A percentile compares a stretch with the other conserved stretches of the same genome.
phyloP scores from a whole-genome alignment of 179 eudicot species.

The Silene vulgaris region DNA sequence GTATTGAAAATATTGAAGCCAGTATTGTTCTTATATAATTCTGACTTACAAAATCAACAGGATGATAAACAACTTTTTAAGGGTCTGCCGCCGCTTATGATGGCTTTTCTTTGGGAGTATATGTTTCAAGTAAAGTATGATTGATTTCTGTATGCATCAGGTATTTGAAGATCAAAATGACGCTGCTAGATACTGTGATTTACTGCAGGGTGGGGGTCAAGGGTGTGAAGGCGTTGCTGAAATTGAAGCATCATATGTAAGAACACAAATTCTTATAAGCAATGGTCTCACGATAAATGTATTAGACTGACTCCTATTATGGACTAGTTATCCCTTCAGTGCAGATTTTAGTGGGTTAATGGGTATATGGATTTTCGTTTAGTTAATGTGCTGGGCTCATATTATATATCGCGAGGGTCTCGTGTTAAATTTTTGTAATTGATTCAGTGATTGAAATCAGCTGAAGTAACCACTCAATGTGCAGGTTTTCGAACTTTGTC shows the following conservation, averaged over 20 bases:
- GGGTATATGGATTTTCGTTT: too few species aligned
- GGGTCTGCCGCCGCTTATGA: neutral
- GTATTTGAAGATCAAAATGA: conserved; percentile 93
- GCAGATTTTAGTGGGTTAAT: too few species aligned
- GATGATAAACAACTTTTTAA: neutral
- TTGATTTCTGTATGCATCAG: conserved; percentile 27
- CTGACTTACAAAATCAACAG: neutral
- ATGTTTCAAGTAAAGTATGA: neutral
- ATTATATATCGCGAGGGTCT: neutral
- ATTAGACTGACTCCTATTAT: neutral
- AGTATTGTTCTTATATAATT: too few species aligned
- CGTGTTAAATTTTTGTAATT: neutral
- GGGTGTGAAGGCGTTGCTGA: conserved; percentile 94
- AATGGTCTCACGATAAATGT: neutral
- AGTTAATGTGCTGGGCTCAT: too few species aligned
- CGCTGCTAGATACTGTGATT: conserved; percentile 74
- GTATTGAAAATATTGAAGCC: too few species aligned
- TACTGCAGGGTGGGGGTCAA: conserved; percentile 90
- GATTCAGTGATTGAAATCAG: neutral
- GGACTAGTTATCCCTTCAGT: neutral
- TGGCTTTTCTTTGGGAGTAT: neutral
- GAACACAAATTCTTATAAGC: conserved; percentile 21
- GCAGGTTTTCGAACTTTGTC: conserved; percentile 88
- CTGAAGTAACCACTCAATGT: conserved; percentile 8
- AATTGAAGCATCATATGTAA: conserved; percentile 93